Base-by-base conservation (phyloP, 2,329 filamentous ascomycete genomes). In the Arthrobotrys conoides region DNA sequence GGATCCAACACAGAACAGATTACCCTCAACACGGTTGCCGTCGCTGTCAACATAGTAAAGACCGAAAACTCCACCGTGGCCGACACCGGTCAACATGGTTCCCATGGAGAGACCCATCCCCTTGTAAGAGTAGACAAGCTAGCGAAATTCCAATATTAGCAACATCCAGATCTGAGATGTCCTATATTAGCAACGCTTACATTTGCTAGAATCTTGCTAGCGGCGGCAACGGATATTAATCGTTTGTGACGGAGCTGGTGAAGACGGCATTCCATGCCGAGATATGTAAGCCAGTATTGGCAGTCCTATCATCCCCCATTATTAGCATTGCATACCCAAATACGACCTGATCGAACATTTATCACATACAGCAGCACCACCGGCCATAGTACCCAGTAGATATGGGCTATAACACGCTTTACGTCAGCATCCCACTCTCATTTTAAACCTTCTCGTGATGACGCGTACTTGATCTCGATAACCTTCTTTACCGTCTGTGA, bases 401-500 rank as follows among this genome's bases (percentile, higher is more conserved):
- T 82, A 82, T 22, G 76, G 76, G 18, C 75, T 78, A 59, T 22
- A 68, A 48, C 46, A 72, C 53, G 55, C 46, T 24, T 30, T 16
- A 27, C 33, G 55, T 72, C 63, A 78, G 68, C 27, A 67, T 63
- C 36, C 36, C 24, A 22, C 20, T 44, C 20, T 36, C 41, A 57
- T 36, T 46, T 38, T 18, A 12, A 68, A 18, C 48, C n/a, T 51
- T 36, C 41, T 9, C 20, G 16, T 51, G 61, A 63, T 63, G 63
- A 71, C 67, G 91, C 92, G 46, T 89, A 93, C 88, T 97, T 97
- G 88, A 97, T 97, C 89, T 97, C 94, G 84, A 99, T 98, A 82
- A 99, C 96, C 89, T 99, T 99, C 91, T 99, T 99, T 84, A 99
- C 96, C 68, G 96, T 99, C 89, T 99, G 96, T 87, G 93, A 97